Conservation (phyloP, 371 early-diverging fungal genomes). For the Mucor irregularis region DNA sequence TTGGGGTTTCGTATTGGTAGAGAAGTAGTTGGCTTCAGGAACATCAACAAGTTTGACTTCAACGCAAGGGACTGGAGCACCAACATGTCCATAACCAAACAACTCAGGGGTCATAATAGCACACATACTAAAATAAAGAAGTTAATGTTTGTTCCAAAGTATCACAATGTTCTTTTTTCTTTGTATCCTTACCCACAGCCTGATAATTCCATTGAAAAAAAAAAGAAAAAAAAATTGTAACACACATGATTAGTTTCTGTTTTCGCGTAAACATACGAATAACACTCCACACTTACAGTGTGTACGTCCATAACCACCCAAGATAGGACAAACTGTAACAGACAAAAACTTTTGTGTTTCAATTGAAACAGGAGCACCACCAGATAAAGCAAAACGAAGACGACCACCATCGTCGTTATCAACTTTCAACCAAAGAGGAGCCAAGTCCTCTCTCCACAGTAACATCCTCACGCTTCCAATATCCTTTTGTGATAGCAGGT, state of each 20-base stretch:
- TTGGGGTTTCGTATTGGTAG: constrained; percentile 74
- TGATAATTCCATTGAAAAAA: constrained; percentile 3
- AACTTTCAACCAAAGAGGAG: not conserved
- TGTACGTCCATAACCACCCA: constrained; percentile 85
- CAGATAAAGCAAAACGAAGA: constrained; percentile 85
- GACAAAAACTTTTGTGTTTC: constrained; percentile 88
- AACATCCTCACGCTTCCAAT: constrained; percentile 71
- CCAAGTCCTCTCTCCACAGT: constrained; percentile 24
- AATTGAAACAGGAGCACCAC: constrained; percentile 91
- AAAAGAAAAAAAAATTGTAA: not conserved
- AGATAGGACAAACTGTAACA: constrained; percentile 79
- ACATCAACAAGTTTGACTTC: constrained; percentile 94
- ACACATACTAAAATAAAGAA: constrained; percentile 56
- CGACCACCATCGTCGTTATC: constrained; percentile 73
- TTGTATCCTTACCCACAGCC: constrained; percentile 51
- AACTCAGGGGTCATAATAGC: constrained; percentile 66
- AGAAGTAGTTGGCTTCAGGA: constrained; percentile 76
- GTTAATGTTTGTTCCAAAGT: too few species aligned
- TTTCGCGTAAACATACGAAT: too few species aligned
- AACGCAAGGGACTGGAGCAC: constrained; percentile 80
- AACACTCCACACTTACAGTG: constrained; percentile 35
- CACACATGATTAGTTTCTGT: not conserved
- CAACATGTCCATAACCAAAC: constrained; percentile 72
- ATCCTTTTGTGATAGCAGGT: constrained; percentile 66
- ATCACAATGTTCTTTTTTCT: too few species aligned